These are phyloP conservation scores for Phytophthora macrochlamydospora DNA, from an alignment of 352 stramenopile genomes.

Conservation along the genomic window DNA sequence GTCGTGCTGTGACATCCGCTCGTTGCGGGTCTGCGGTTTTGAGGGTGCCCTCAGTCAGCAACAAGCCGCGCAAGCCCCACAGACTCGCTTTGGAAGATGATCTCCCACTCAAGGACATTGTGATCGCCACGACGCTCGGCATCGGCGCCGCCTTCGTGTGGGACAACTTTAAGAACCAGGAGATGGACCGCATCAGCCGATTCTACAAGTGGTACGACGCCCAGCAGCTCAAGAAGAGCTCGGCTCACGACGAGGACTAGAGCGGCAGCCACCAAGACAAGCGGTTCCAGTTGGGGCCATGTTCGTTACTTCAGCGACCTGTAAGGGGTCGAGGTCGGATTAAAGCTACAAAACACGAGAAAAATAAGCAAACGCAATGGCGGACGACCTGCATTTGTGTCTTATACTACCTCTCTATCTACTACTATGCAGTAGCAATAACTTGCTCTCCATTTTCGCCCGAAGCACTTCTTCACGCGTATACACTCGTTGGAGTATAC, in stretches of 20 bases:
- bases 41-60: slow-evolving; percentile 33
- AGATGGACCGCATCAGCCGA: slow-evolving; percentile 75
- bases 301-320: too few species aligned
- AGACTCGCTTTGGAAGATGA: slow-evolving; percentile 26
- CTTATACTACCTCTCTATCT: too few species aligned
- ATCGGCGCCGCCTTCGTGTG: slow-evolving; percentile 54
- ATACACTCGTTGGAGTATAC: background rate
- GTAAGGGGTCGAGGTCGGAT: slow-evolving; percentile 3
- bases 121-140: slow-evolving; percentile 74
- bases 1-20: slow-evolving; percentile 14
- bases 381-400: slow-evolving; percentile 5
- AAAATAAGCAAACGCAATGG: slow-evolving; percentile 28
- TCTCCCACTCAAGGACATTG: slow-evolving; percentile 84
- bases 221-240: slow-evolving; percentile 71
- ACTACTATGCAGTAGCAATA: background rate
- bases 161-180: slow-evolving; percentile 69
- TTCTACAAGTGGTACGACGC: slow-evolving; percentile 87
- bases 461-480: background rate
- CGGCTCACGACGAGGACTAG: slow-evolving; percentile 45
- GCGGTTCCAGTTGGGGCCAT: too few species aligned
- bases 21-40: slow-evolving; percentile 12
- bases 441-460: background rate
- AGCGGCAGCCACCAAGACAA: background rate
- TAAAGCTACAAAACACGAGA: slow-evolving; percentile 26
- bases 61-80: slow-evolving; percentile 28